Evolutionary conservation across 2,329 filamentous ascomycete species (phyloP).

Genomic region (Cordyceps cateniannulata): DNA sequence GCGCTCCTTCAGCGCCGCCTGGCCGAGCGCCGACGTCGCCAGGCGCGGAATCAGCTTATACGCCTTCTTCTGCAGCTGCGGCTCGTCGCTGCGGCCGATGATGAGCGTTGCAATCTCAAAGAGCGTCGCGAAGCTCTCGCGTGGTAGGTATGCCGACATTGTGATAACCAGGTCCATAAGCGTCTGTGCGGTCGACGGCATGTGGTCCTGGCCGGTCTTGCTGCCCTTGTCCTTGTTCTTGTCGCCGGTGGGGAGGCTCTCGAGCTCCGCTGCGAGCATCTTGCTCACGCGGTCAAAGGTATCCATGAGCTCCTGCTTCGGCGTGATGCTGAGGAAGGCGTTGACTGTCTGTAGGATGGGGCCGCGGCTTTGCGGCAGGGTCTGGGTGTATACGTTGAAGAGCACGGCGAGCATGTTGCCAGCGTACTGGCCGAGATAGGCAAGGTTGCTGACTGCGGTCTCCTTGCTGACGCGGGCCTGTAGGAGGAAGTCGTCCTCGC

Average conservation of each 20-base stretch:
- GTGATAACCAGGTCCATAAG: slow-evolving; percentile 96
- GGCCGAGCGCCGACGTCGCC: slow-evolving; percentile 71
- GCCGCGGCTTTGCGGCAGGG: slow-evolving; percentile 83
- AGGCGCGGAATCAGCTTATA: slow-evolving; percentile 96
- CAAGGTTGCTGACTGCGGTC: slow-evolving; percentile 70
- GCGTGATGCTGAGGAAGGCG: slow-evolving; percentile 83
- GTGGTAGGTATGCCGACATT: slow-evolving; percentile 86
- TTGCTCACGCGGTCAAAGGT: slow-evolving; percentile 83
- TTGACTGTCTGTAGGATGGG: slow-evolving; percentile 94
- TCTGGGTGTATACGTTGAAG: slow-evolving; percentile 99
- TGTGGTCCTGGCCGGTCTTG: slow-evolving; percentile 54
- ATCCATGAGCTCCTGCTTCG: slow-evolving; percentile 68
- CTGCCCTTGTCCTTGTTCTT: slow-evolving; percentile 51
- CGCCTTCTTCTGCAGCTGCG: slow-evolving; percentile 96
- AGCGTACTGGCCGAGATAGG: slow-evolving; percentile 72
- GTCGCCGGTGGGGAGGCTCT: slow-evolving; percentile 43
- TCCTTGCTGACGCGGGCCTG: slow-evolving; percentile 73
- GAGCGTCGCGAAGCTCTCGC: slow-evolving; percentile 74
- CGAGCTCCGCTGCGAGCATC: slow-evolving; percentile 70
- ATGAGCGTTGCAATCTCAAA: slow-evolving; percentile 84
- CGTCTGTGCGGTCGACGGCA: slow-evolving; percentile 90
- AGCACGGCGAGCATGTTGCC: slow-evolving; percentile 89
- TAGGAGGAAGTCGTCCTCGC: slow-evolving; percentile 65
- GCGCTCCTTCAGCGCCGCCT: slow-evolving; percentile 67
- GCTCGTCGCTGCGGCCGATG: slow-evolving; percentile 73